These are phyloP conservation scores for Coemansia guatemalensis DNA, from an alignment of 192 early-diverging fungal genomes.

Conservation along the genomic window DNA sequence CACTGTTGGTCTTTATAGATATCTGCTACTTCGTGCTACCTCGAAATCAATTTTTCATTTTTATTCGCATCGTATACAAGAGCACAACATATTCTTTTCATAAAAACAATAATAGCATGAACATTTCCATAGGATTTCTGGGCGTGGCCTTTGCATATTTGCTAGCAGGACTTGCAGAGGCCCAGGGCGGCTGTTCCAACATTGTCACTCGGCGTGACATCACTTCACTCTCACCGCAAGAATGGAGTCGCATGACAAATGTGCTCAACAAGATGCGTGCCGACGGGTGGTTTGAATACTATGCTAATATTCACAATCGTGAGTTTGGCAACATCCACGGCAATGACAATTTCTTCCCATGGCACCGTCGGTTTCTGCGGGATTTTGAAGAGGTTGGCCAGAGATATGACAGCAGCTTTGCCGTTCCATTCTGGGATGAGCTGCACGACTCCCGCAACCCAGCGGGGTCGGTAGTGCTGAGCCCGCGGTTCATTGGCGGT, in stretches of 20 bases:
- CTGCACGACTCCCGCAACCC: slow-evolving; percentile 52
- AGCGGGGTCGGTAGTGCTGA: slow-evolving; percentile 41
- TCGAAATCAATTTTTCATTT: not conserved
- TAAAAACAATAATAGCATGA: not conserved
- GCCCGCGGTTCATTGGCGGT: slow-evolving; percentile 34
- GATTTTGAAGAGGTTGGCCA: slow-evolving; percentile 56
- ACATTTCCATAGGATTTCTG: slow-evolving; percentile 1
- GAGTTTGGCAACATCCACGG: slow-evolving; percentile 54
- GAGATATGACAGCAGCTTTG: slow-evolving; percentile 46
- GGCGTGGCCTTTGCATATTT: slow-evolving; percentile 19
- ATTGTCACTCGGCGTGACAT: slow-evolving; percentile 39
- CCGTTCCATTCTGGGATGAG: slow-evolving; percentile 66
- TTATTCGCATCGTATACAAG: not conserved
- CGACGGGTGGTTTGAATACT: slow-evolving; percentile 49
- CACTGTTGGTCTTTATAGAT: no score
- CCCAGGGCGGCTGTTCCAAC: slow-evolving; percentile 37
- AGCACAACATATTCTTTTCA: not conserved
- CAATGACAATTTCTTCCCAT: slow-evolving; percentile 56
- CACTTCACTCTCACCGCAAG: slow-evolving; percentile 31
- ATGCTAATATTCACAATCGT: slow-evolving; percentile 42
- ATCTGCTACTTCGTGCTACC: no score
- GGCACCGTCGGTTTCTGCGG: slow-evolving; percentile 56
- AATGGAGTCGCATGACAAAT: slow-evolving; percentile 35
- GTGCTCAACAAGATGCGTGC: slow-evolving; percentile 43
- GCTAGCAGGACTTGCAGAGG: slow-evolving; percentile 17